These are phyloP conservation scores for Phytopythium kandeliae DNA, from an alignment of 352 stramenopile species.

Conservation along the genomic window DNA sequence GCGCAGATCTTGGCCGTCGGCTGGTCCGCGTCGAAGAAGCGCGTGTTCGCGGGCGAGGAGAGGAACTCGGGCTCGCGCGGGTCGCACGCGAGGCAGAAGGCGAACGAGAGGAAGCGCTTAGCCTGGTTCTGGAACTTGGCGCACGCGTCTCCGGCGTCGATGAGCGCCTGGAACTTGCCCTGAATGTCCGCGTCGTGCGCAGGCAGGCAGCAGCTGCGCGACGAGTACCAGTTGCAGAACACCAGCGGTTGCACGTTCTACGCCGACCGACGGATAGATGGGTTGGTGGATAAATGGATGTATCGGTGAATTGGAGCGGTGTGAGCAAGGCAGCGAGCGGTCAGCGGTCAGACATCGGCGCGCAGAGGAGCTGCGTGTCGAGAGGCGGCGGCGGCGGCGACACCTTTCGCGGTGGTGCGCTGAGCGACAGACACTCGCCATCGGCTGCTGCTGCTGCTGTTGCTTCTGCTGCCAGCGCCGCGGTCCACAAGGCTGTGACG, in stretches of 20 bases:
- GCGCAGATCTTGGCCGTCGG: constrained; percentile 67
- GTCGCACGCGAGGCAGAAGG: constrained; percentile 41
- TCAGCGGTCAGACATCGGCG: background rate
- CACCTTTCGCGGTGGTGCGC: constrained; percentile 20
- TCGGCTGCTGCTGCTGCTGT: background rate
- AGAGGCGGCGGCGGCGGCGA: too few relatives aligned
- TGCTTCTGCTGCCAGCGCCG: too few relatives aligned
- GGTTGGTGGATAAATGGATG: too few relatives aligned
- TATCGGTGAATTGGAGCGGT: too few relatives aligned
- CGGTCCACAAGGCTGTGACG: background rate
- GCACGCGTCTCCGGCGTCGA: constrained; percentile 55
- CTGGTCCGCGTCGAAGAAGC: constrained; percentile 44
- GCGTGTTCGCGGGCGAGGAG: constrained; percentile 32
- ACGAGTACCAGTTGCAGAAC: constrained; percentile 75
- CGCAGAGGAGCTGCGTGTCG: too few relatives aligned
- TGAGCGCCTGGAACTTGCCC: constrained; percentile 47
- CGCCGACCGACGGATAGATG: too few relatives aligned
- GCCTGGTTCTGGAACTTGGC: constrained; percentile 67
- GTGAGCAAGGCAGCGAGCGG: too few relatives aligned
- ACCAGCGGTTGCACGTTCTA: constrained; percentile 55
- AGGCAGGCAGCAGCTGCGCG: constrained; percentile 57
- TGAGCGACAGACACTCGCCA: constrained; percentile 15
- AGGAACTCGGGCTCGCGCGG: constrained; percentile 33
- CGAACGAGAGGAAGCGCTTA: constrained; percentile 45
- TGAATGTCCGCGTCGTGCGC: constrained; percentile 62